Evolutionary conservation across 78 protist species (phyloP).

Genomic region (Dictyostelium intermedium): DNA sequence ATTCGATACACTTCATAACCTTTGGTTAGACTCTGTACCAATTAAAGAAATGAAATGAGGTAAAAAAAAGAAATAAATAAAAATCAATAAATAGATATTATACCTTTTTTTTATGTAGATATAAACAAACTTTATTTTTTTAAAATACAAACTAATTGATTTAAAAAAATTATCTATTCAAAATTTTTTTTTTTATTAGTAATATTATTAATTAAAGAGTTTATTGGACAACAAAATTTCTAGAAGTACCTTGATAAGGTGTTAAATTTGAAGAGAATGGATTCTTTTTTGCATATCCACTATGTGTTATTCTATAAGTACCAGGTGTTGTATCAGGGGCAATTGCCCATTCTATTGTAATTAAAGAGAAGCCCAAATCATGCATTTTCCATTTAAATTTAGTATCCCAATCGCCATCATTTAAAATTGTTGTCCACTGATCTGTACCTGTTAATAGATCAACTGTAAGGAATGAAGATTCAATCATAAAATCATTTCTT

Average conservation of each 20-base stretch:
- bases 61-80: no score
- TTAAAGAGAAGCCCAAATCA: slow-evolving; percentile 23
- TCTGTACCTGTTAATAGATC: neutral
- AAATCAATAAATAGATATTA: no score
- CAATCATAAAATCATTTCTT: slow-evolving; percentile 71
- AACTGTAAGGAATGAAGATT: slow-evolving; percentile 61
- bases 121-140: no score
- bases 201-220: no score
- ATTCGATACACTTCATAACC: slow-evolving; percentile 71
- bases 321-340: slow-evolving; percentile 49
- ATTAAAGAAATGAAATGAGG: slow-evolving; percentile 72
- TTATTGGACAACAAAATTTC: slow-evolving; percentile 37
- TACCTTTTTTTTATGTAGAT: no score
- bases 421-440: slow-evolving; percentile 30
- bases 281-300: slow-evolving; percentile 59
- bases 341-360: slow-evolving; percentile 81
- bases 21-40: slow-evolving; percentile 79
- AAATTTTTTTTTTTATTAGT: no score
- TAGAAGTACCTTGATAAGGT: slow-evolving; percentile 60
- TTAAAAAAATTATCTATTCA: no score
- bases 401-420: slow-evolving; percentile 84
- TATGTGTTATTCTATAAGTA: slow-evolving; percentile 70
- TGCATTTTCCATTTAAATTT: slow-evolving; percentile 65
- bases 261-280: slow-evolving; percentile 6
- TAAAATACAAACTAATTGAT: no score